A percentile compares a stretch with the other conserved stretches of the same genome.
These are phyloP conservation scores for Dendrobium catenatum DNA, from an alignment of 106 monocot genomes.

Conservation along the genomic window DNA sequence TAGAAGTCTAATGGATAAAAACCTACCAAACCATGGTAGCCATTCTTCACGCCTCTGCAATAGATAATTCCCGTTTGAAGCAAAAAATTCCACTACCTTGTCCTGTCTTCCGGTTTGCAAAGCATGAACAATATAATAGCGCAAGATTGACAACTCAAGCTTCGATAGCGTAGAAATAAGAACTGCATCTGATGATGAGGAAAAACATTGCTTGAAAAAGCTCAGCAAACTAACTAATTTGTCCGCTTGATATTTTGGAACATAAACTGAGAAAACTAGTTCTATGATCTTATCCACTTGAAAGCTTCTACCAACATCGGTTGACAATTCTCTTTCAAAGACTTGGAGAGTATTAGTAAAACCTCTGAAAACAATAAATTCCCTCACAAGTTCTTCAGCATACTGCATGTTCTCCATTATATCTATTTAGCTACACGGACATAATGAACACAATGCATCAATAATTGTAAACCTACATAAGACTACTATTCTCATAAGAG, in stretches of 20 bases:
- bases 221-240: constrained; percentile 56
- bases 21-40: constrained; percentile 92
- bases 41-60: constrained; percentile 75
- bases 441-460: not conserved
- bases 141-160: constrained; percentile 68
- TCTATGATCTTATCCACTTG: constrained; percentile 91
- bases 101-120: constrained; percentile 69
- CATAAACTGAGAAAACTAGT: constrained; percentile 72
- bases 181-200: constrained; percentile 51
- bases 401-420: constrained; percentile 90
- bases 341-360: constrained; percentile 74
- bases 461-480: not conserved
- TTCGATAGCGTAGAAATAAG: constrained; percentile 58
- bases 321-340: constrained; percentile 70
- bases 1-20: not conserved
- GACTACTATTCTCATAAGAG: not conserved
- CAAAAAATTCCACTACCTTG: constrained; percentile 81
- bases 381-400: constrained; percentile 86
- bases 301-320: constrained; percentile 82
- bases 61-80: constrained; percentile 62
- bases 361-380: constrained; percentile 93
- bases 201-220: constrained; percentile 86
- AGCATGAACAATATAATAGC: constrained; percentile 79
- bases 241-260: constrained; percentile 77
- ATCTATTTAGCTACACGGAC: constrained; percentile 9